phyloP scores from a whole-genome alignment of 2,329 filamentous ascomycete genomes.

The Immersiporthe knoxdaviesiana region DNA sequence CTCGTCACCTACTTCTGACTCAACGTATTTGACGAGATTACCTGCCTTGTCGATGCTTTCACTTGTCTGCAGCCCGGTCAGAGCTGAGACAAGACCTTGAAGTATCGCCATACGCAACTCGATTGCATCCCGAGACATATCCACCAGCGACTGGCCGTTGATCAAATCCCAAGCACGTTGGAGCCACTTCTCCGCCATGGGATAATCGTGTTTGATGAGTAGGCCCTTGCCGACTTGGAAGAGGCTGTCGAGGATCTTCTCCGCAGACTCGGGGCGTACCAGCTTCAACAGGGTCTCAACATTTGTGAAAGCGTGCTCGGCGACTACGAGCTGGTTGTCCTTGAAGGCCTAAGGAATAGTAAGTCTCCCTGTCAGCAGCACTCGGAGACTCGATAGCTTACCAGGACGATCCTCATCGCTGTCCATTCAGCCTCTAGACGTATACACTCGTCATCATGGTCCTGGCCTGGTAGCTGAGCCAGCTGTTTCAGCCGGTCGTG shows the following conservation, averaged over 20 bases:
- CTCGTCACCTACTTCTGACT: slow-evolving; percentile 65
- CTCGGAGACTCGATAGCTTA: slow-evolving; percentile 43
- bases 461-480: slow-evolving; percentile 34
- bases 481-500: slow-evolving; percentile 45
- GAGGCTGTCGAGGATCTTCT: slow-evolving; percentile 68
- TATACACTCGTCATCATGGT: slow-evolving; percentile 38
- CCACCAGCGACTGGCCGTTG: slow-evolving; percentile 56
- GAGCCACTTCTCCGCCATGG: slow-evolving; percentile 71
- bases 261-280: slow-evolving; percentile 55
- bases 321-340: slow-evolving; percentile 72
- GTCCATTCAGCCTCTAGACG: slow-evolving; percentile 64
- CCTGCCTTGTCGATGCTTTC: slow-evolving; percentile 56
- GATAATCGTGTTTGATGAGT: slow-evolving; percentile 54
- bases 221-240: slow-evolving; percentile 72
- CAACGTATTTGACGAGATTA: slow-evolving; percentile 62
- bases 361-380: slow-evolving; percentile 26
- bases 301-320: slow-evolving; percentile 76
- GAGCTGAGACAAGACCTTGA: slow-evolving; percentile 62
- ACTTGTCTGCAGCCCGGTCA: slow-evolving; percentile 51
- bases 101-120: slow-evolving; percentile 70
- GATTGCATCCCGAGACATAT: slow-evolving; percentile 60
- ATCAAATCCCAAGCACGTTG: slow-evolving; percentile 67
- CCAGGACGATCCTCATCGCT: slow-evolving; percentile 67
- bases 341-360: slow-evolving; percentile 66
- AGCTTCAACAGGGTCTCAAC: slow-evolving; percentile 44